Base-by-base conservation (phyloP, 192 early-diverging fungal genomes). In the Coemansia sp. region DNA sequence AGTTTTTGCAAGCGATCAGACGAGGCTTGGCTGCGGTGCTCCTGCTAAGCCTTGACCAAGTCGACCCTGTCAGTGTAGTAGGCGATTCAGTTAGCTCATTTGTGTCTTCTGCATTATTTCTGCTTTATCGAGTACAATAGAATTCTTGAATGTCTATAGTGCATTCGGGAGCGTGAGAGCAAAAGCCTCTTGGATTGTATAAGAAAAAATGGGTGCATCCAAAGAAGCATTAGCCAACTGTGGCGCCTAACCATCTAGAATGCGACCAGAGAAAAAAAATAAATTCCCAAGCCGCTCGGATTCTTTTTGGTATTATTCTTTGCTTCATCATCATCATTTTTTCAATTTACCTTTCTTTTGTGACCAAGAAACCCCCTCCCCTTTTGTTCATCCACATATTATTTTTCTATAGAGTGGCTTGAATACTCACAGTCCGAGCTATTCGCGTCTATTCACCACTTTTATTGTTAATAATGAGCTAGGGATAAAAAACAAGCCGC, bases 11-110 rank as follows among this genome's bases (percentile, higher is more conserved):
- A 2, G 31, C 48, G 12, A 64, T 66, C n/a, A 27, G 46, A 11
- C 4, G 61, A 2, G 5, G 56, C 2, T 20, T 78, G 50, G 63
- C 63, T 8, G 63, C 76, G 0, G 12, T 74, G 15, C 15, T 69
- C n/a, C 32, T 75, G 17, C 41, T 80, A n/a, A 27, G 55, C 42
- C 19, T 65, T 12, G 72, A 75, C 67, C 36, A 58, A 12, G 22
- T 70, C 10, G 68, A 78, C 15, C 9, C 67, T 36, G 45, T 19
- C 4, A 44, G 29, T 22, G 41, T 48, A 9, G 17, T 73, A 41
- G 71, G 44, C 19, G 39, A 29, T 24, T 22, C 60, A n/a, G 17
- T 10, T 5, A 40, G 39, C 6, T 8, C 36, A n/a, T 71, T 79
- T 70, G 59, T 69, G 17, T 34, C 32, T 38, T 19, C 62, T 32